Percentiles rank a stretch among this genome's conserved stretches.
Conservation (phyloP, 768 basidiomycete genomes). For the Mycena kentingensis region DNA sequence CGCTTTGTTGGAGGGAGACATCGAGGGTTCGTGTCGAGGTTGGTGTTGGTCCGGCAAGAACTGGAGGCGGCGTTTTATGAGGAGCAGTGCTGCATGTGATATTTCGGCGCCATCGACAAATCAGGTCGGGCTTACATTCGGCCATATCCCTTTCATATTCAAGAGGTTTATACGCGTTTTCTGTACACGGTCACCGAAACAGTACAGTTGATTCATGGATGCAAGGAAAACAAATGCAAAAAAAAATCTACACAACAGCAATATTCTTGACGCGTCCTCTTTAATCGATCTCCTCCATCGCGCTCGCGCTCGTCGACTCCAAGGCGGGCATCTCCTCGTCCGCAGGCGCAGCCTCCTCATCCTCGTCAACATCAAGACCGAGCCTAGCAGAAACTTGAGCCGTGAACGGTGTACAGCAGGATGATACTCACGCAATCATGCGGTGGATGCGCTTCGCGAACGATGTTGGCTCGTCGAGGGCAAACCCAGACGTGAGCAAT, state of each 20-base stretch:
- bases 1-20: slow-evolving; percentile 53
- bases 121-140: no score
- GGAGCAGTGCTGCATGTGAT: no score
- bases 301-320: slow-evolving; percentile 60
- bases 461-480: slow-evolving; percentile 91
- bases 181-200: no score
- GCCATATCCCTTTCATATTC: no score
- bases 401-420: slow-evolving; percentile 8
- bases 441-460: slow-evolving; percentile 97
- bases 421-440: slow-evolving; percentile 78
- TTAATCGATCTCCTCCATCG: slow-evolving; percentile 98
- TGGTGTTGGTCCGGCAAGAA: slow-evolving; percentile 19
- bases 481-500: slow-evolving; percentile 92
- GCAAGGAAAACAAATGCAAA: no score
- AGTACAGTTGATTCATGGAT: no score
- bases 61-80: no score
- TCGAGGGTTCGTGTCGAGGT: no score
- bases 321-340: slow-evolving; percentile 52
- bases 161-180: background rate
- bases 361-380: slow-evolving; percentile 88
- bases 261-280: no score
- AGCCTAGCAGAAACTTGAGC: slow-evolving; percentile 42
- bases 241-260: no score
- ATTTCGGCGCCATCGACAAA: no score
- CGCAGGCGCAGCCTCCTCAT: slow-evolving; percentile 56